phyloP scores from a whole-genome alignment of 371 early-diverging fungal species.

The Rhizopus arrhizus region DNA sequence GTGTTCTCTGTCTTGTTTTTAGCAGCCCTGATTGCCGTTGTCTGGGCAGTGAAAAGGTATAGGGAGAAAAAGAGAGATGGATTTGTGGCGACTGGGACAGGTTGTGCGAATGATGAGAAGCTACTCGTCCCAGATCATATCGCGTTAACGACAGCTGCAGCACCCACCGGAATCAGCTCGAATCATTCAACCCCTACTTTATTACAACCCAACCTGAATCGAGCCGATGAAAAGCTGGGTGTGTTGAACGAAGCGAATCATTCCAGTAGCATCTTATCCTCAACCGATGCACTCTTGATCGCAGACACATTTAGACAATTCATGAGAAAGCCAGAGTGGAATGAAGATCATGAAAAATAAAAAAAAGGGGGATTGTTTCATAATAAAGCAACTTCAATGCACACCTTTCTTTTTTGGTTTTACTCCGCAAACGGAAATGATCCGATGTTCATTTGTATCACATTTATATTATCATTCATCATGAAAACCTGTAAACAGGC shows the following conservation, averaged over 20 bases:
- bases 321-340: slow-evolving; percentile 60
- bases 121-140: background rate
- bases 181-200: too few relatives aligned
- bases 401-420: too few relatives aligned
- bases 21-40: slow-evolving; percentile 26
- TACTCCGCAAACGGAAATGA: too few relatives aligned
- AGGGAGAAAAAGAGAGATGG: slow-evolving; percentile 22
- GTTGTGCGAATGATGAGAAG: background rate
- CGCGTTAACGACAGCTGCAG: background rate
- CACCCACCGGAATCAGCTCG: background rate
- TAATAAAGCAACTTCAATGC: background rate
- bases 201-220: too few relatives aligned
- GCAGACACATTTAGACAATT: slow-evolving; percentile 56
- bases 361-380: background rate
- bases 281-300: slow-evolving; percentile 55
- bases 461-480: background rate
- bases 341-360: slow-evolving; percentile 29
- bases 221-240: too few relatives aligned
- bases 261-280: slow-evolving; percentile 49
- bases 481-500: background rate
- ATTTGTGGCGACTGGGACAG: background rate
- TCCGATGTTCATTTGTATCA: too few relatives aligned
- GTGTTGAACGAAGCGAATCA: slow-evolving; percentile 30
- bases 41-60: slow-evolving; percentile 32
- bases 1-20: slow-evolving; percentile 34